Evolutionary conservation across 495 filamentous ascomycete species (phyloP), one percentile per base, ranked within the genome.

Genomic region (Podospora didyma): DNA sequence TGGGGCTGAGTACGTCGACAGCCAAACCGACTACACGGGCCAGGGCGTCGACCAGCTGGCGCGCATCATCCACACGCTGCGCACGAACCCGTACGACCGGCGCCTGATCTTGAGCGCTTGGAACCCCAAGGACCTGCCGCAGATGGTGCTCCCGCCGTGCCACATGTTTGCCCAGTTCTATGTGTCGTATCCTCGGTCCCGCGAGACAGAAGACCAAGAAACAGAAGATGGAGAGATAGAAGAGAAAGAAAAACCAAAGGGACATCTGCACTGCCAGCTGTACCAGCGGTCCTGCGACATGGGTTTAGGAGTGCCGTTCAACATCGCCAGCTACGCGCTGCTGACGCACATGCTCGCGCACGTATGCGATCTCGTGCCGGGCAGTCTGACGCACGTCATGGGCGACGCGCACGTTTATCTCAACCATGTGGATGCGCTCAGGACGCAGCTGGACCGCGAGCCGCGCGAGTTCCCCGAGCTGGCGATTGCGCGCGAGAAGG

Each of bases 91-190:
- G 0, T 95, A 89, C 65, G 94, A 97, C 66, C 81, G 94, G 1
- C 74, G 94, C 24, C 89, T 98, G 59, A 89, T 98, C 59, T 78
- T 98, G 54, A 86, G 78, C 53, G 94, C 94, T 1, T 98, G 94
- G 94, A 97, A 97, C 67, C 90, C 90, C 2, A 81, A 81, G 5
- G 94, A 96, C 69, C 63, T 98, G 62, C 73, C 72, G 46, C 85
- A 89, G 70, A 98, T 97, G 94, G 94, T 91, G 2, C 79, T 98
- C 19, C 94, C 94, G 59, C 94, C 95, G 3, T 98, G 94, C 67
- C 94, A 97, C 70, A 96, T 98, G 94, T 96, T 98, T 74, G 93
- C 93, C 14, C 95, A 97, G 73, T 97, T 97, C 65, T 97, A 97
- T 64, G 92, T 98, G 37, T 89, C 86, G 1, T 97, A 83, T 69